Evolutionary conservation across 2,329 filamentous ascomycete genomes (phyloP), one percentile per base, ranked within the genome.

Genomic region (Chalaropsis ovoidea): DNA sequence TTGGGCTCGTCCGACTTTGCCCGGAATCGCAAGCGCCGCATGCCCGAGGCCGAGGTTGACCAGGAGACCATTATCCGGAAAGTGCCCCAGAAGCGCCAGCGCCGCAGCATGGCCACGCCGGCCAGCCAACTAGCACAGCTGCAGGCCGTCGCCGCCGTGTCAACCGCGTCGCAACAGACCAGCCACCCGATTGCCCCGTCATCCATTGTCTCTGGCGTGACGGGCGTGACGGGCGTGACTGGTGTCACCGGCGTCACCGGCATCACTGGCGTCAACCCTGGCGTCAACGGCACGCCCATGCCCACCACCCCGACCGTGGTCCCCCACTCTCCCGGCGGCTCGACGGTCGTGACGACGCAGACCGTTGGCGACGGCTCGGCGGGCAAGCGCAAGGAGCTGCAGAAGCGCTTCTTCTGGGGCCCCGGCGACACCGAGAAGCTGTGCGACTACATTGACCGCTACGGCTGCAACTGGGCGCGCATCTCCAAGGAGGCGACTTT

Each of bases 321-420:
- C 24, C 52, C 65, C 15, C 41, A 49, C 10, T 61, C 65, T 3
- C 62, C 63, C 35, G 49, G 42, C 24, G 54, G 31, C 19, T 45
- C 42, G 7, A 56, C 41, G 10, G 45, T 54, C 24, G 35, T 60
- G n/a, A 39, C 60, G 15, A 58, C 45, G 13, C 39, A 61, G 15
- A 61, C 17, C 8, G 61, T 56, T 56, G 52, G 52, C 11, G 56
- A 22, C 13, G 15, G 62, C 39, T 22, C 13, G 22, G 71, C 70
- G 2, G 69, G 67, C 7, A 65, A 58, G 56, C 61, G 47, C 22
- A 64, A 22, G 41, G 65, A 27, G 56, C 70, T 52, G 22, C 67
- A 15, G 45, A 69, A 22, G 68, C 71, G 42, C 62, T 70, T 47
- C 64, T 74, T 61, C 24, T 71, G 73, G 62, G 70, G 73, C 11